Base-by-base conservation (phyloP, 352 stramenopile genomes). In the Phytophthora macrochlamydospora region DNA sequence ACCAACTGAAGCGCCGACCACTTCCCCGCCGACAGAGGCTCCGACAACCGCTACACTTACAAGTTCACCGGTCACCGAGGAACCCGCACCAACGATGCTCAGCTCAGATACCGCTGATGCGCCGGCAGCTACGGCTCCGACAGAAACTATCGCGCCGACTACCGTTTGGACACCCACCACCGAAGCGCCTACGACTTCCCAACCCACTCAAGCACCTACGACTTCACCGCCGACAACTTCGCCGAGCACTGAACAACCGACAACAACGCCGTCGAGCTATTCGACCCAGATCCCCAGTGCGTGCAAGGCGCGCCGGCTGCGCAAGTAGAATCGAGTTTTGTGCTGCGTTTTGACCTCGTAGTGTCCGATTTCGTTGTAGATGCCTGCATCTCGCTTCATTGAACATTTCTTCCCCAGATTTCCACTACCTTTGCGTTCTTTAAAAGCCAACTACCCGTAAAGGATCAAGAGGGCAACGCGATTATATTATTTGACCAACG, bases 301-400 rank as follows among this genome's bases (percentile, higher is more conserved):
- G 32, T 76, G 59, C 52, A 67, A 65, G 58, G 54, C 55, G 38
- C 54, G 57, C 14, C 14, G 14, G 32, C 24, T 69, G n/a, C 62
- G 62, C n/a, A 51, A 38, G 42, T 69, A 66, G 6, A 49, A 4
- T 28, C 11, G 2, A 46, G 40, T 46, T 46, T 12, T 29, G 14
- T 45, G 18, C 18, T 24, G 9, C 6, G 1, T 11, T 11, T 40
- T 40, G 35, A 11, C 9, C 35, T 11, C 9, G 35, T 40, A 11
- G 35, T 0, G 35, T 40, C 35, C 6, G 35, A 11, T 11, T 40
- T 40, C 35, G 6, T 40, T 40, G 35, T 40, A 40, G 6, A 40
- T 40, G 35, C 35, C 9, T 11, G 1, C 35, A 40, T 40, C 9
- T 6, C 35, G 6, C 6, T 11, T 11, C 35, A 1, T 11, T 11